Conservation (phyloP, 139 green algal genomes). For the Limnomonas spitsbergensis region DNA sequence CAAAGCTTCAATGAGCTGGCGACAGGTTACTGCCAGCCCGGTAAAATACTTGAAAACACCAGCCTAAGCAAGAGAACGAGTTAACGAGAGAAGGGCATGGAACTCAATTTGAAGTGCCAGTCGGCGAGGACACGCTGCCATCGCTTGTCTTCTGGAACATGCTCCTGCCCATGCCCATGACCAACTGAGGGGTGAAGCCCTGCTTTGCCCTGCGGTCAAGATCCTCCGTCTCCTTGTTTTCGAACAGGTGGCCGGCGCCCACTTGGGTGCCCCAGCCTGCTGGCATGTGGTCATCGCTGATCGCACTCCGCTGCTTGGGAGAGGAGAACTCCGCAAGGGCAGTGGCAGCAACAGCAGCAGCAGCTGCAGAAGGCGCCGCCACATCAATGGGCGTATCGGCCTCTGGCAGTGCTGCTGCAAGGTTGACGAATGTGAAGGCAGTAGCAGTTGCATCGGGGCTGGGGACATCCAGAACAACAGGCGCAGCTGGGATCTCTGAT, state of each 20-base stretch:
- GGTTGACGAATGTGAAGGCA: background rate
- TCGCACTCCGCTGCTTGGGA: background rate
- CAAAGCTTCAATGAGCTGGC: too few relatives aligned
- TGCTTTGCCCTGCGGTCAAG: slow-evolving; percentile 1
- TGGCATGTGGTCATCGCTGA: background rate
- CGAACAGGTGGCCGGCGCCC: background rate
- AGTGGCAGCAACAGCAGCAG: background rate
- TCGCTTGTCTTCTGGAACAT: too few relatives aligned
- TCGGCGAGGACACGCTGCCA: too few relatives aligned
- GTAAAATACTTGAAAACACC: too few relatives aligned
- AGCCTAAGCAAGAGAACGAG: too few relatives aligned
- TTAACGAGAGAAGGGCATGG: too few relatives aligned
- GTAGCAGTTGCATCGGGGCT: background rate
- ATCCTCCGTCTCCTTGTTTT: background rate
- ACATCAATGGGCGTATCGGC: background rate
- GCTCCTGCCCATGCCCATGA: background rate
- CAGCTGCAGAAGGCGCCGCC: background rate
- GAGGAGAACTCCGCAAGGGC: too few relatives aligned
- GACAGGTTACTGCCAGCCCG: too few relatives aligned
- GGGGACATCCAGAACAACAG: background rate
- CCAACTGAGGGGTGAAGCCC: background rate
- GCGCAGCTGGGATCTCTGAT: too few relatives aligned
- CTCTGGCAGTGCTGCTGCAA: background rate
- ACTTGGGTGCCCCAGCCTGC: background rate
- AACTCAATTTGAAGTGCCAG: too few relatives aligned